Evolutionary conservation across 2,329 filamentous ascomycete genomes (phyloP).

Genomic region (Aspergillus arachidicola): DNA sequence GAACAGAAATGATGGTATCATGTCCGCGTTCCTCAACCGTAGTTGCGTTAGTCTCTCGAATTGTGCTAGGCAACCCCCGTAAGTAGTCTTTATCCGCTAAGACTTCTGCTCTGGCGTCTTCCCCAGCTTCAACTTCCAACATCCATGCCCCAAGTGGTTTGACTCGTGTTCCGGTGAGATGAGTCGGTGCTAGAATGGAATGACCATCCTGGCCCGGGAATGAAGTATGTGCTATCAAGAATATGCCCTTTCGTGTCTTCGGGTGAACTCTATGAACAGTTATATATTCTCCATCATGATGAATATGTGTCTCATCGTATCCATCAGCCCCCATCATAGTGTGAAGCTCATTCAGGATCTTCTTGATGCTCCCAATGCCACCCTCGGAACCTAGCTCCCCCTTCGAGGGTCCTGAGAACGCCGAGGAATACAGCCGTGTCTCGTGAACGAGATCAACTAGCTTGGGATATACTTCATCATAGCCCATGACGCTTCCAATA

Average conservation of each 20-base stretch:
- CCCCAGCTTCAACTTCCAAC: conserved; percentile 80
- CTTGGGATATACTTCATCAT: conserved; percentile 93
- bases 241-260: conserved; percentile 87
- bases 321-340: conserved; percentile 92
- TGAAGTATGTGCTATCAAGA: conserved; percentile 93
- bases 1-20: conserved; percentile 77
- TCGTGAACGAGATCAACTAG: conserved; percentile 93
- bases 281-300: conserved; percentile 94
- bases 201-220: conserved; percentile 89
- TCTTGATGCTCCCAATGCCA: conserved; percentile 89
- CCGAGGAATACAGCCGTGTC: conserved; percentile 77
- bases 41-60: conserved; percentile 73
- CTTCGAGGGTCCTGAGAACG: conserved; percentile 64
- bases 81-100: conserved; percentile 71
- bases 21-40: conserved; percentile 70
- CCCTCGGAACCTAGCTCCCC: conserved; percentile 65
- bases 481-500: conserved; percentile 95
- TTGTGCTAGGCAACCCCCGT: conserved; percentile 80
- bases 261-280: conserved; percentile 96
- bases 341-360: conserved; percentile 91
- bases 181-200: conserved; percentile 75
- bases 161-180: conserved; percentile 80
- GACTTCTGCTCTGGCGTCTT: conserved; percentile 67
- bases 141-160: conserved; percentile 89
- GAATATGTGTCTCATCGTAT: conserved; percentile 93